Evolutionary conservation across 257 asterid genomes (phyloP).

Genomic region (Fraxinus excelsior): DNA sequence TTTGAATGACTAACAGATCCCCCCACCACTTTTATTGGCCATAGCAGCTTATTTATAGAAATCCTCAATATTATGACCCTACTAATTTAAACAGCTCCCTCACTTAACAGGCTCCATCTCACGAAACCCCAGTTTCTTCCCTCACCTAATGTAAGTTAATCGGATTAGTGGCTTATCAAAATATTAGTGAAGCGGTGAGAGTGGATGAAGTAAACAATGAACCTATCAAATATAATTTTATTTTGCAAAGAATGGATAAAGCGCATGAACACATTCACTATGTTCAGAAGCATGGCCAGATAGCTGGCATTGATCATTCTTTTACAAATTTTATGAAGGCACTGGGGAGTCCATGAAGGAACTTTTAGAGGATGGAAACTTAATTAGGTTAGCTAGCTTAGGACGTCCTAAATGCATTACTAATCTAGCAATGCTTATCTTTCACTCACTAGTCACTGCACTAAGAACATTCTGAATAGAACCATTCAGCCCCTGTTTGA

Average conservation of each 20-base stretch:
- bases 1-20: no score
- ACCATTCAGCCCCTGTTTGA: no score
- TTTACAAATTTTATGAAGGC: not conserved
- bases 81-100: no score
- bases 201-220: not conserved
- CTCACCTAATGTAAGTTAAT: no score
- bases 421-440: not conserved
- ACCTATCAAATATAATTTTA: not conserved
- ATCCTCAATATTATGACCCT: no score
- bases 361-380: not conserved
- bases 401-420: not conserved
- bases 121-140: no score
- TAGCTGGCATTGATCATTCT: not conserved
- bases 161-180: not conserved
- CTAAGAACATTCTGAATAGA: not conserved
- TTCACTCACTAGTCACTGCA: not conserved
- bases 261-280: not conserved
- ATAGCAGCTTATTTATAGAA: no score
- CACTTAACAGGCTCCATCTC: no score
- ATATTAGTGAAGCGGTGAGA: not conserved
- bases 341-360: not conserved
- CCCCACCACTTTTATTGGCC: no score
- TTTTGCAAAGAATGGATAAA: not conserved
- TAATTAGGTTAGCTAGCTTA: not conserved
- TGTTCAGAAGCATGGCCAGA: not conserved